Evolutionary conservation across 306 rosid genomes (phyloP), one percentile per base, ranked within the genome.

Genomic region (Myrica gale): DNA sequence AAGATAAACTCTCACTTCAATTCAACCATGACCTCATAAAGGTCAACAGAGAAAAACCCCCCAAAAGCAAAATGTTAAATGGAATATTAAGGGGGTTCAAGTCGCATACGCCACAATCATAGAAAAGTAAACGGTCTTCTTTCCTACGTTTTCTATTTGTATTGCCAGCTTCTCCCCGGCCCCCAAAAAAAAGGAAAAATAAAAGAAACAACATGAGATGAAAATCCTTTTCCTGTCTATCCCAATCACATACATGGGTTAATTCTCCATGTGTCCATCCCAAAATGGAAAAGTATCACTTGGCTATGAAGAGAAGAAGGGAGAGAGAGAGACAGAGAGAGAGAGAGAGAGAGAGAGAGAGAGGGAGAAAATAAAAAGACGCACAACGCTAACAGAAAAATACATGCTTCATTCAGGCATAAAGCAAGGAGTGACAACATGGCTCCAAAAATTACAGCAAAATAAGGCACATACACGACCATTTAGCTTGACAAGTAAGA

Each of bases 361-460:
- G 1, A 37, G 0, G 9, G n/a, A 39, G 7, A 62, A 39, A 37
- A 37, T 9, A 37, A 62, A 2, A 16, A 41, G 37, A 62, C 37
- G 42, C 26, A 43, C 44, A 53, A 13, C 10, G 5, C 26, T 43
- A 50, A 10, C 45, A 26, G 21, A 39, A 37, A n/a, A 60, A 42
- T 45, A 9, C 2, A 50, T 58, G 51, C 39, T 26, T 26, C 2
- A 26, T 26, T 26, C 32, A 26, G 32, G 32, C 32, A 26, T 26
- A 26, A 26, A 26, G 32, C 32, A 26, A 26, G 32, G 32, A 26
- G 32, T 10, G 45, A 62, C 5, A 16, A 62, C 19, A 37, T 6
- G 46, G 46, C 68, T 62, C 39, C 46, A 62, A 62, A 44, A 62
- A 62, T 62, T 62, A 37, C 68, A 1, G 39, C 68, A 62, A 9